A percentile compares a stretch with the other conserved stretches of the same genome.
phyloP scores from a whole-genome alignment of 2,329 filamentous ascomycete genomes.

The Colletotrichum higginsianum region DNA sequence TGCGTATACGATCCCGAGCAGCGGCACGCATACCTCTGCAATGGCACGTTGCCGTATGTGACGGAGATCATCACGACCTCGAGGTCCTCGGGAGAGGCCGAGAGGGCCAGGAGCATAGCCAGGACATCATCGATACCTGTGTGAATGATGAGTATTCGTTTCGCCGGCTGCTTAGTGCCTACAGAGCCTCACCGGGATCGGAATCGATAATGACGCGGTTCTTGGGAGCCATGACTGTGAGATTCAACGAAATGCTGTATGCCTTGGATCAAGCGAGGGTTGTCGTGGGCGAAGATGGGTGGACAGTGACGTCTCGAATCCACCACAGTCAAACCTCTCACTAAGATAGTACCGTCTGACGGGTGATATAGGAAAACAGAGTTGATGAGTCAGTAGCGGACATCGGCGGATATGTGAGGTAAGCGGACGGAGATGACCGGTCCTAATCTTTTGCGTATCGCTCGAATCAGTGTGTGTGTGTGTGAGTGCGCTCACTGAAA shows the following conservation, averaged over 20 bases:
- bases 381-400: conserved; percentile 31
- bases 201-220: conserved; percentile 95
- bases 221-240: conserved; percentile 72
- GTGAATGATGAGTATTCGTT: conserved; percentile 4
- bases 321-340: conserved; percentile 4
- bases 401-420: conserved; percentile 34
- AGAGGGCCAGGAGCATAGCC: conserved; percentile 88
- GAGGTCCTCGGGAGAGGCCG: conserved; percentile 85
- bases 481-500: conserved; percentile 5
- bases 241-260: neutral
- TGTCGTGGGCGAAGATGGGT: neutral
- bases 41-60: conserved; percentile 93
- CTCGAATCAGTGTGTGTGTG: neutral
- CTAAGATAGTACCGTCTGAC: neutral
- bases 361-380: conserved; percentile 19
- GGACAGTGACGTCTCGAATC: neutral
- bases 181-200: conserved; percentile 77
- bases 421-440: conserved; percentile 37
- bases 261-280: neutral
- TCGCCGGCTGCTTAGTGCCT: neutral
- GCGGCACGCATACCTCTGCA: conserved; percentile 75
- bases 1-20: neutral
- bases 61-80: conserved; percentile 89
- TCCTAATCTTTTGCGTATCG: neutral
- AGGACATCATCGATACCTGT: conserved; percentile 91